phyloP scores from a whole-genome alignment of 2,329 filamentous ascomycete genomes.

The Epichloe festucae region DNA sequence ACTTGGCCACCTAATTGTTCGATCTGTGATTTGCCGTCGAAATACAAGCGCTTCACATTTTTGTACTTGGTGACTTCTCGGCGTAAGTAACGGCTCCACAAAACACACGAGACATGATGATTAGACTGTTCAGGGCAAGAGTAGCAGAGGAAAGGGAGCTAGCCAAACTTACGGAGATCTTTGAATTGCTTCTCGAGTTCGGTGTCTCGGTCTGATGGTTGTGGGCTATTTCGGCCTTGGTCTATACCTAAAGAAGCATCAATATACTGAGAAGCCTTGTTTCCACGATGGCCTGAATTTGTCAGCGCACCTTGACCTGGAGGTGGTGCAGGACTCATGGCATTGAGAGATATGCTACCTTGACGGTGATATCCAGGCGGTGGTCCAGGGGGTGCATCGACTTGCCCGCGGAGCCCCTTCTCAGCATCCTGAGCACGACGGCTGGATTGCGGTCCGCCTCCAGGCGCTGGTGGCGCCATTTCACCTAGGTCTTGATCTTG shows the following conservation, averaged over 20 bases:
- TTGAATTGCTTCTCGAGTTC: slow-evolving; percentile 44
- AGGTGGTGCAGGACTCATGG: slow-evolving; percentile 30
- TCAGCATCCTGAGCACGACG: slow-evolving; percentile 39
- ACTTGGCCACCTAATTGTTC: slow-evolving; percentile 71
- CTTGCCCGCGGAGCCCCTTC: slow-evolving; percentile 28
- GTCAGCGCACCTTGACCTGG: slow-evolving; percentile 16
- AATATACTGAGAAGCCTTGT: slow-evolving; percentile 26
- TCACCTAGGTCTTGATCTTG: slow-evolving; percentile 20
- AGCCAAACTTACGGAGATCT: slow-evolving; percentile 35
- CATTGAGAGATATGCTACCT: slow-evolving; percentile 30
- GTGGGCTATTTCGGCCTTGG: slow-evolving; percentile 43
- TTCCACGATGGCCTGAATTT: slow-evolving; percentile 27
- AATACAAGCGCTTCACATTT: slow-evolving; percentile 95
- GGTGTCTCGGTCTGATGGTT: slow-evolving; percentile 33
- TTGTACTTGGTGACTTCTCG: slow-evolving; percentile 80
- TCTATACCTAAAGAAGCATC: slow-evolving; percentile 29
- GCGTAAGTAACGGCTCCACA: slow-evolving; percentile 7
- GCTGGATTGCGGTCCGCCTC: slow-evolving; percentile 28
- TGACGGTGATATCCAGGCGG: slow-evolving; percentile 42
- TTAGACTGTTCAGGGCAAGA: neutral
- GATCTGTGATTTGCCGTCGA: slow-evolving; percentile 87
- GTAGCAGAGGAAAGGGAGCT: neutral
- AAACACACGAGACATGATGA: neutral
- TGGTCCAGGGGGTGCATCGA: slow-evolving; percentile 32
- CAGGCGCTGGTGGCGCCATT: slow-evolving; percentile 32